phyloP scores from a whole-genome alignment of 352 stramenopile species.

The Phytophthora europaea region DNA sequence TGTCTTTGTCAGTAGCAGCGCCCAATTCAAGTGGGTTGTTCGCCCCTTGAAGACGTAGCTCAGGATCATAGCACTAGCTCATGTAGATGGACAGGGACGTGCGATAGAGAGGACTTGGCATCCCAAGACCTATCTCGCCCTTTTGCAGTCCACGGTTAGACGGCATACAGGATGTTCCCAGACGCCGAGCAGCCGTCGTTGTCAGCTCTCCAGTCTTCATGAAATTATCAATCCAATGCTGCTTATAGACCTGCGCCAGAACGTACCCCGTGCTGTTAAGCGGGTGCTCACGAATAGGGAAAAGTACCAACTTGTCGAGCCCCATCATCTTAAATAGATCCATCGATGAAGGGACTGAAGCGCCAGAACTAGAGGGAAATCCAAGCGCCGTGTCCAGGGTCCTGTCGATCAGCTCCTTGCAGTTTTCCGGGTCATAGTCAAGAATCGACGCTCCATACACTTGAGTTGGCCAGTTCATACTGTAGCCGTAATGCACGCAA shows the following conservation, averaged over 20 bases:
- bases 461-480: slow-evolving; percentile 37
- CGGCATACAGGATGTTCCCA: slow-evolving; percentile 1
- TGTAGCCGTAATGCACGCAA: slow-evolving; percentile 25
- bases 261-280: slow-evolving; percentile 28
- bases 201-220: slow-evolving; percentile 18
- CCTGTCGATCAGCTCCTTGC: slow-evolving; percentile 10
- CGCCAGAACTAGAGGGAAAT: slow-evolving; percentile 2
- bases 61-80: no score
- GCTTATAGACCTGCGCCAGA: slow-evolving; percentile 8
- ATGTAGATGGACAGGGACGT: no score
- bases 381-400: slow-evolving; percentile 16
- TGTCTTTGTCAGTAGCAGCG: no score
- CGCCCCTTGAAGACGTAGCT: no score
- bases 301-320: slow-evolving; percentile 23
- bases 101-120: neutral
- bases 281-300: slow-evolving; percentile 19
- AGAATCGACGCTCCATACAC: slow-evolving; percentile 30
- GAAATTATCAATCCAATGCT: slow-evolving; percentile 26
- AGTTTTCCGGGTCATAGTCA: slow-evolving; percentile 12
- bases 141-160: slow-evolving; percentile 21
- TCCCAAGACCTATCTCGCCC: slow-evolving; percentile 12
- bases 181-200: neutral
- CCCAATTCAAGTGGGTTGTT: no score
- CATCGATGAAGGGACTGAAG: neutral
- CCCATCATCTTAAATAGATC: slow-evolving; percentile 15